phyloP scores from a whole-genome alignment of 108 stramenopile species.

The Epithemia pelagica region DNA sequence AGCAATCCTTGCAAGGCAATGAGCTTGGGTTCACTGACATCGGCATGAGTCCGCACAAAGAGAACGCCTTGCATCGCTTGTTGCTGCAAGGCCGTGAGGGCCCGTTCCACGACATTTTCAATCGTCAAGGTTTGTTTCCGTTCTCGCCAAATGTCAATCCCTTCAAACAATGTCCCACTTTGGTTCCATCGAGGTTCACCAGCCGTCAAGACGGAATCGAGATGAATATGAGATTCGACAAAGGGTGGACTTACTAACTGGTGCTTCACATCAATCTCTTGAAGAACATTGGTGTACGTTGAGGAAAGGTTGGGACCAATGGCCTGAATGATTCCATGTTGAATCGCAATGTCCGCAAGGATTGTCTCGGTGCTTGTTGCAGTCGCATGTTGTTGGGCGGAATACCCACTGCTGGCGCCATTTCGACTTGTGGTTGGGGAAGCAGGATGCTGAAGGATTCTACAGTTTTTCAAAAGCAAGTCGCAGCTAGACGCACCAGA shows the following conservation, averaged over 20 bases:
- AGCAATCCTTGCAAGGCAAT: not conserved
- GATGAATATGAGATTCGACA: not conserved
- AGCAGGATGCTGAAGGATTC: too few species aligned
- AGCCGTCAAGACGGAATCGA: not conserved
- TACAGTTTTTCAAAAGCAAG: too few species aligned
- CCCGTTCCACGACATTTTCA: not conserved
- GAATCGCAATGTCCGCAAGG: not conserved
- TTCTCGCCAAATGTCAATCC: not conserved
- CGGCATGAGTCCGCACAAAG: not conserved
- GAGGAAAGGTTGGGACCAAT: not conserved
- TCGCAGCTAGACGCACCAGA: too few species aligned
- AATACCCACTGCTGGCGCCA: too few species aligned
- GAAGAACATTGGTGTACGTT: not conserved
- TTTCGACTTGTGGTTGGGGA: too few species aligned
- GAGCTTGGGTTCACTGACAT: not conserved
- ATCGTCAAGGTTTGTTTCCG: not conserved
- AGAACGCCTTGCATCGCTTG: not conserved
- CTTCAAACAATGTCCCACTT: not conserved
- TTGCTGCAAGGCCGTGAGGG: not conserved
- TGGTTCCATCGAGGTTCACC: not conserved
- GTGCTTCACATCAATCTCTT: not conserved
- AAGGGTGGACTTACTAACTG: not conserved
- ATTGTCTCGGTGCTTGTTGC: not conserved
- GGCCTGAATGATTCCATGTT: not conserved
- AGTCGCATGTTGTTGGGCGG: too few species aligned